Evolutionary conservation across 176 grass and related monocot genomes (phyloP), one percentile per base, ranked within the genome.

Genomic region (Ananas comosus): DNA sequence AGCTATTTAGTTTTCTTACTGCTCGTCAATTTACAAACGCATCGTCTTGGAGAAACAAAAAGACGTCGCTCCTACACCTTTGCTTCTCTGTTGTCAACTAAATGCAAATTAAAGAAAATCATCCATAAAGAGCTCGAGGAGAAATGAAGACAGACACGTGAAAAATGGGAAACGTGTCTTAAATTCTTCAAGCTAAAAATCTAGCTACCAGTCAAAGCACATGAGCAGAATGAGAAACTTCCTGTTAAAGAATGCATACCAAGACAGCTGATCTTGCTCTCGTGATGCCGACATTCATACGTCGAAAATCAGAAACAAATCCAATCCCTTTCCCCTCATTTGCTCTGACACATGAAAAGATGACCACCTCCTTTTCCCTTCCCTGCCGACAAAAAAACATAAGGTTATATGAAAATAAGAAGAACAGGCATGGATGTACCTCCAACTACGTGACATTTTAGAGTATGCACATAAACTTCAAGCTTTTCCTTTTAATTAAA

Each of bases 281-380:
- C 13, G 93, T 96, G 74, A 96, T 92, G 56, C 86, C 89, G 54
- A 96, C 93, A 81, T 96, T 96, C 93, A 96, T 96, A 87, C 93
- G 76, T 51, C 93, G 80, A 52, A 92, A 92, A 83, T 96, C 93
- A 77, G 80, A 71, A 80, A 96, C 79, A 73, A 96, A 96, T 10
- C 93, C 93, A 70, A 96, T 96, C 25, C 83, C 87, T 85, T 89
- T 85, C 65, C 80, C 82, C 74, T 84, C 67, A 64, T 92, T 92
- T 73, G 86, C 85, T 85, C 93, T 82, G 69, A 96, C 93, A 77
- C 93, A 96, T 63, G 93, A 90, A 81, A 96, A 92, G 69, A 96
- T 85, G 68, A 91, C 86, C 70, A 92, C 72, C 47, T 96, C 93
- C 72, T 92, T 96, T 81, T 96, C 93, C 68, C 93, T 84, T 4